Conservation (phyloP, 805 yeast species). For the Starmerella apicola region DNA sequence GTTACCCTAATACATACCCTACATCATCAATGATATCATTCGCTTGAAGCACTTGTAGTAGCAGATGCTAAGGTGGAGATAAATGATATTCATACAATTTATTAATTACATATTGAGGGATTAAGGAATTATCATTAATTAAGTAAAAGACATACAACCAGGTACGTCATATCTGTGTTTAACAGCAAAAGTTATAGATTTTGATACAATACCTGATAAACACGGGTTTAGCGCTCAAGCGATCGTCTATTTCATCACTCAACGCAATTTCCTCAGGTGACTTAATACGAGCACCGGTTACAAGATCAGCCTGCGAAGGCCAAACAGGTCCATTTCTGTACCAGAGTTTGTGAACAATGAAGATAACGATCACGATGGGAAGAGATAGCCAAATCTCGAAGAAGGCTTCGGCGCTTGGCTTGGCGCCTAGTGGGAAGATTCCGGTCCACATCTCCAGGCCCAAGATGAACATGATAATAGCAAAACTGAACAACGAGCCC, state of each 20-base stretch:
- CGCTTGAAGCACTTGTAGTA: too few species aligned
- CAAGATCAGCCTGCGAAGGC: constrained; percentile 15
- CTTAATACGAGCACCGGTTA: constrained; percentile 18
- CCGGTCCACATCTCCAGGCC: constrained; percentile 75
- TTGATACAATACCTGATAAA: not conserved
- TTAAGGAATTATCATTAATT: too few species aligned
- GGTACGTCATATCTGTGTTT: too few species aligned
- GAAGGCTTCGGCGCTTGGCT: constrained; percentile 31
- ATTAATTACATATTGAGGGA: too few species aligned
- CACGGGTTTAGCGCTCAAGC: not conserved
- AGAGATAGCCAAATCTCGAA: constrained; percentile 44
- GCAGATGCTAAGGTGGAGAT: too few species aligned
- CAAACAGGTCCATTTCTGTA: constrained; percentile 10
- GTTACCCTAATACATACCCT: too few species aligned
- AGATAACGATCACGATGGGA: constrained; percentile 32
- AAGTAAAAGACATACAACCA: too few species aligned
- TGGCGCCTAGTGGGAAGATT: constrained; percentile 43
- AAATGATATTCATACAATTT: too few species aligned
- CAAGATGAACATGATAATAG: constrained; percentile 46
- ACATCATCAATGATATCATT: too few species aligned
- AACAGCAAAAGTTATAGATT: constrained; percentile 9
- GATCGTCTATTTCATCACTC: not conserved
- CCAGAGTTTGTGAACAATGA: constrained; percentile 39
- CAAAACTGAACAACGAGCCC: constrained; percentile 57
- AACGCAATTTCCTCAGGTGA: constrained; percentile 11